Base-by-base conservation (phyloP, 805 yeast species). In the Aciculoconidium aculeatum region DNA sequence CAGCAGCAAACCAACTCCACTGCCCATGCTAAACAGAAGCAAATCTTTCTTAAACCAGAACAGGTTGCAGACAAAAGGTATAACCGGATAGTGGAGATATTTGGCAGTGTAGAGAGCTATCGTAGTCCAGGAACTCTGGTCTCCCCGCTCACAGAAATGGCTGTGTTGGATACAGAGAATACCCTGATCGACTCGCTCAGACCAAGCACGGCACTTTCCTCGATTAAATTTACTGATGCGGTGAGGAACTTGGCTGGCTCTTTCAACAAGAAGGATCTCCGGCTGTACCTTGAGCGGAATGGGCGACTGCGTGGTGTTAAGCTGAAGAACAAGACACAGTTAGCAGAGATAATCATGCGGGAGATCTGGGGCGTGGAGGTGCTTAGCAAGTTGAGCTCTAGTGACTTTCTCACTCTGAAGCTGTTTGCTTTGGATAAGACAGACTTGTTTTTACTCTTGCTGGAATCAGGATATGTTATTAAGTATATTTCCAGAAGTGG, bases 401-500 rank as follows among this genome's bases (percentile, higher is more conserved):
- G 53, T 5, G 63, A 60, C 26, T 51, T 61, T 13, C 42, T 58
- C 18, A 39, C 50, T 5, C 58, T 56, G 26, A 54, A 49, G 23
- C 37, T 47, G 4, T 35, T 67, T 5, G 50, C 51, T 13, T 46
- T 70, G 12, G 35, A 54, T 15, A 51, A 51, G 22, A 46, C 52
- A 4, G 70, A 69, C 16, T 39, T 70, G 41, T 67, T 69, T 30
- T 44, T 68, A 6, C 37, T 68, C 7, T 41, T 63, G 7, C 54
- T 63, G 25, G 51, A 56, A 15, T 51, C 60, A 25, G 74, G 72
- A 7, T 35, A 42, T 12, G 39, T 66, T 10, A 45, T 68, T 6
- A 55, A 65, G 23, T 54, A 58, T 28, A 49, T 71, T 44, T 51
- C 64, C 12, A 45, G 63, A 27, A 51, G 59, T 1, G 75, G 74